Conservation (phyloP, 2,329 filamentous ascomycete species). For the Neofusicoccum sp. region DNA sequence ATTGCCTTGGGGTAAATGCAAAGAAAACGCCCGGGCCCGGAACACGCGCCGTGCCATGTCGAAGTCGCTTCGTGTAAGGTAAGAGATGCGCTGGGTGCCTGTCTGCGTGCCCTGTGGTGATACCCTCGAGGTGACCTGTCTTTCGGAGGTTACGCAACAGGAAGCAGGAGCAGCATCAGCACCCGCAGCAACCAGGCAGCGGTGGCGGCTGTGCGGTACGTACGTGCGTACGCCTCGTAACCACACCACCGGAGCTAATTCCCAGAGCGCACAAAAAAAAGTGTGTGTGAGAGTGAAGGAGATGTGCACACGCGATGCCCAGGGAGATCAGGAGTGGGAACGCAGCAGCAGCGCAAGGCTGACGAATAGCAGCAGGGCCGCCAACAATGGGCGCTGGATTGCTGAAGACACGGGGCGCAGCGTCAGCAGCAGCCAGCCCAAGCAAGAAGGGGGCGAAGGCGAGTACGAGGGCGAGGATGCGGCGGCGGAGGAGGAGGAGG, state of each 20-base stretch:
- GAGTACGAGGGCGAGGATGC: neutral
- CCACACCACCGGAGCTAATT: conserved; percentile 1
- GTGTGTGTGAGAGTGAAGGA: neutral
- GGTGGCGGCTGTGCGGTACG: conserved; percentile 11
- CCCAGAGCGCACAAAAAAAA: neutral
- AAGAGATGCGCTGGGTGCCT: conserved; percentile 1
- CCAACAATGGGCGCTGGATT: neutral
- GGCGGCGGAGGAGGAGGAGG: neutral
- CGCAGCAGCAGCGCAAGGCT: neutral
- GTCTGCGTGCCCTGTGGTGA: neutral
- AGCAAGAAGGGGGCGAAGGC: neutral
- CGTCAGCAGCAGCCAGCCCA: neutral
- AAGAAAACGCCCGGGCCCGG: neutral
- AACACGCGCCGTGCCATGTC: neutral
- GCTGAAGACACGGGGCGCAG: neutral
- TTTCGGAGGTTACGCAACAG: conserved; percentile 4
- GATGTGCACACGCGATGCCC: neutral
- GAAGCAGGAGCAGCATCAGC: neutral
- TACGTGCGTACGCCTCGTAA: conserved; percentile 3
- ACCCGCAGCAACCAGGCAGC: neutral
- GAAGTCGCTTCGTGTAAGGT: neutral
- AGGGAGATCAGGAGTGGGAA: neutral
- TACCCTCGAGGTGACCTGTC: conserved; percentile 12
- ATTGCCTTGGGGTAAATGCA: neutral
- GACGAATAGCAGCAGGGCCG: neutral